A percentile compares a stretch with the other conserved stretches of the same genome.
These are phyloP conservation scores for Leucocoprinus birnbaumii DNA, from an alignment of 768 basidiomycete genomes.

Conservation along the genomic window DNA sequence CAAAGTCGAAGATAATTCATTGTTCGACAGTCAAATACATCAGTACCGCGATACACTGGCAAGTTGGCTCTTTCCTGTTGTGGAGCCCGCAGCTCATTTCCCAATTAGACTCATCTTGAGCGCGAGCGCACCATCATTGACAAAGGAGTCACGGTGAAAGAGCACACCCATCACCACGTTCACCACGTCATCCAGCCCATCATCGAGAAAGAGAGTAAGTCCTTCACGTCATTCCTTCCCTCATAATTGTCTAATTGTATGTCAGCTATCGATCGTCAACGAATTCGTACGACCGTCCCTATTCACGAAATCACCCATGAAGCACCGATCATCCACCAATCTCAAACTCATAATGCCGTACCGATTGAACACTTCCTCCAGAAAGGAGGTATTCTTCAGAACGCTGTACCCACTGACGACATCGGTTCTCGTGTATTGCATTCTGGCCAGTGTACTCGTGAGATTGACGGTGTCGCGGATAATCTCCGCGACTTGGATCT, in stretches of 20 bases:
- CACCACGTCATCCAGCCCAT: conserved; percentile 36
- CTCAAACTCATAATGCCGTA: conserved; percentile 29
- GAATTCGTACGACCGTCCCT: conserved; percentile 31
- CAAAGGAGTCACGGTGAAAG: conserved; percentile 28
- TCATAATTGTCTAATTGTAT: background rate
- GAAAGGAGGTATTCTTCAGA: conserved; percentile 19
- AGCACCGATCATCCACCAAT: conserved; percentile 33
- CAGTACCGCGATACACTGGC: conserved; percentile 26
- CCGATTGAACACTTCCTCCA: conserved; percentile 30
- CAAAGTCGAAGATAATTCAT: conserved; percentile 23
- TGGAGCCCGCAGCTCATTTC: background rate
- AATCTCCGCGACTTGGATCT: conserved; percentile 18
- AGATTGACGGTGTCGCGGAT: conserved; percentile 23
- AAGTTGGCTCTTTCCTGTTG: conserved; percentile 1
- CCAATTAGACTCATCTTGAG: conserved; percentile 16
- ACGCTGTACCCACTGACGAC: conserved; percentile 14
- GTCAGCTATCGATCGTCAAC: conserved; percentile 26
- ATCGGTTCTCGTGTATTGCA: conserved; percentile 20
- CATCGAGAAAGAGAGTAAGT: conserved; percentile 36
- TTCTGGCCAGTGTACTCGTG: conserved; percentile 19
- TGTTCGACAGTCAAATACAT: conserved; percentile 25
- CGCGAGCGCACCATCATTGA: conserved; percentile 30
- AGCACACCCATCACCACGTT: conserved; percentile 31
- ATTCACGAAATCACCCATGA: conserved; percentile 33
- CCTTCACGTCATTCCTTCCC: background rate